Evolutionary conservation across 805 yeast genomes (phyloP), one percentile per base, ranked within the genome.

Genomic region (Yamadazyma paraphyllophila): DNA sequence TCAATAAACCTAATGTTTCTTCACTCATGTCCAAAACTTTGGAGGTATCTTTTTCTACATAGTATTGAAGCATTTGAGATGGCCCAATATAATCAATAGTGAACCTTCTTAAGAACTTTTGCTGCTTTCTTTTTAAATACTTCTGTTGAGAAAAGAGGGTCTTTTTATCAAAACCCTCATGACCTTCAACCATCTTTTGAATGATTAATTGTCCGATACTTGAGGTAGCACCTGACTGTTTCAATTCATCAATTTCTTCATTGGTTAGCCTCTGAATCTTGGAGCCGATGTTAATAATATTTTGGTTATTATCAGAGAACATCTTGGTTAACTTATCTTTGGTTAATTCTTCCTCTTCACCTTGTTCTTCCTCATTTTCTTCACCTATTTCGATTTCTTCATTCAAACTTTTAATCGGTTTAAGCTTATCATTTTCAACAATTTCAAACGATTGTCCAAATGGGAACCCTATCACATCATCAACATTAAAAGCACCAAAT

Each of bases 381-480:
- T 52, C 56, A 1, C 44, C 49, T 6, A 36, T 11, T n/a, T 69
- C 74, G 30, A 62, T 68, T 3, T 55, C 63, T 32, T 43, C 47
- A 29, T 67, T 59, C 47, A 71, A 58, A 39, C 75, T 65, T 46
- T 66, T 63, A 33, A 82, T 74, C 2, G 85, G 82, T 35, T 63
- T 66, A 10, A 81, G 80, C 25, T 61, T 57, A 30, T 69, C 69
- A 48, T 78, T 81, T 36, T 81, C 88, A 25, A 74, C 59, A 36
- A 92, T 85, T 59, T 92, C 97, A 66, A 91, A 94, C 0, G 96
- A 81, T 54, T 88, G 92, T 1, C 98, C 99, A 58, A 79, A 86
- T 5, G 90, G 85, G 56, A 74, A 83, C 2, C 97, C 97, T 34
- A 92, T 63, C 10, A 92, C 76, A 43, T 80, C 85, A 51, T 83